Evolutionary conservation across 495 filamentous ascomycete genomes (phyloP).

Genomic region (Xylaria castorea): DNA sequence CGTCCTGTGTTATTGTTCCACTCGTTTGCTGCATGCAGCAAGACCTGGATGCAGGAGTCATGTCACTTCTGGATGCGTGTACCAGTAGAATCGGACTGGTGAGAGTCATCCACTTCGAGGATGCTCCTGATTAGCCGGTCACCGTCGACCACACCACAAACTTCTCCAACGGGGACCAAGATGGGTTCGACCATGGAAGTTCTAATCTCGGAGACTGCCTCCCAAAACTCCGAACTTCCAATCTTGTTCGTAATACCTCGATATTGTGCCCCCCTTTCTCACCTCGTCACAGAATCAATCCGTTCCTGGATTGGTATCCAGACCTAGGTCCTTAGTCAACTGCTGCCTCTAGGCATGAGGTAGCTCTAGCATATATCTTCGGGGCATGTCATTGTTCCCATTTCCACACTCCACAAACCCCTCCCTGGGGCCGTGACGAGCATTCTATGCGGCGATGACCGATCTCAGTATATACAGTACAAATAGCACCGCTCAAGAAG

Average conservation of each 20-base stretch:
- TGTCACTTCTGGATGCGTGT: constrained; percentile 24
- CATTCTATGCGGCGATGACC: background rate
- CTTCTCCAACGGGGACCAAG: constrained; percentile 22
- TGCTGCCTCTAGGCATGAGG: background rate
- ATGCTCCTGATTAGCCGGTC: constrained; percentile 18
- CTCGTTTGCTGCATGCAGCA: constrained; percentile 6
- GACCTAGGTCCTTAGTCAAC: background rate
- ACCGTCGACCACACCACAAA: constrained; percentile 12
- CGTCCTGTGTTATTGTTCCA: constrained; percentile 8
- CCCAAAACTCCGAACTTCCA: constrained; percentile 16
- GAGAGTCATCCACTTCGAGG: constrained; percentile 13
- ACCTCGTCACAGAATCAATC: background rate
- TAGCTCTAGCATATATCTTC: constrained; percentile 6
- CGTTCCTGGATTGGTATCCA: background rate
- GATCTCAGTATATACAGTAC: background rate
- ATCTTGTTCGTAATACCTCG: constrained; percentile 9
- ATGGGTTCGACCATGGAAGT: constrained; percentile 6
- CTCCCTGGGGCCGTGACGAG: constrained; percentile 3
- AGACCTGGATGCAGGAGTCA: constrained; percentile 22
- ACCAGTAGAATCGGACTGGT: constrained; percentile 23
- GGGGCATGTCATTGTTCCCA: background rate
- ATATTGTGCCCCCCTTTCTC: background rate
- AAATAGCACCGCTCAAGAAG: background rate
- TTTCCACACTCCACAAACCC: constrained; percentile 10
- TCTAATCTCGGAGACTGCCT: constrained; percentile 19